Evolutionary conservation across 148 eudicot species (phyloP), one percentile per base, ranked within the genome.

Genomic region (Chenopodium album): DNA sequence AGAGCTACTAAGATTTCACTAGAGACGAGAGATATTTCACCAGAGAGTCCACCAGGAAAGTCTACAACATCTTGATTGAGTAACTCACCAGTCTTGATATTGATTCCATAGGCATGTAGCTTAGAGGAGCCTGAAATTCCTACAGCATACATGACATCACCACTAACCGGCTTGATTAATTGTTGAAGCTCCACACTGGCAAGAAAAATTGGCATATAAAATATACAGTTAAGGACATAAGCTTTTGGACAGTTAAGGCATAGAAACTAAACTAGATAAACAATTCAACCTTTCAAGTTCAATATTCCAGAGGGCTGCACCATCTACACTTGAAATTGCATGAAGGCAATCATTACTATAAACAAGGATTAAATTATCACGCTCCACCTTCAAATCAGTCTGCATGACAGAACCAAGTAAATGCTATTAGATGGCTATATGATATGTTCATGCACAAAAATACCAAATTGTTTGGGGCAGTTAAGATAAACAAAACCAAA

Each of bases 291-390:
- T 89, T 85, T 94, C 92, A 62, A 91, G 83, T 28, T 97, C 98
- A 85, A 81, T 83, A 62, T 85, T 90, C 99, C 99, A 97, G 56
- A 97, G 80, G 71, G 87, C 81, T 83, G 85, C 90, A 26, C 99
- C 99, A 88, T 97, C 99, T 86, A 94, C 78, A 88, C 98, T 91
- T 79, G 99, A 92, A 86, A 94, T 82, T 37, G 96, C 99, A 88
- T 92, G 92, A 81, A 97, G 88, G 80, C 80, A 85, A 75, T 92
- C 95, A 83, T 90, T 89, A 68, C 98, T 89, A 82, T 90, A 92
- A 85, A 92, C 89, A 82, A 97, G 80, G 76, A 94, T 88, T 74
- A 86, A 74, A 82, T 85, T 88, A 62, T 92, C 97, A 89, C 86
- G 91, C 79, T 88, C 92, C 71, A 84, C 87, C 83, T 91, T 94